Evolutionary conservation across 73 alveolate genomes (phyloP), one percentile per base, ranked within the genome.

Genomic region (Diophrys appendiculata): DNA sequence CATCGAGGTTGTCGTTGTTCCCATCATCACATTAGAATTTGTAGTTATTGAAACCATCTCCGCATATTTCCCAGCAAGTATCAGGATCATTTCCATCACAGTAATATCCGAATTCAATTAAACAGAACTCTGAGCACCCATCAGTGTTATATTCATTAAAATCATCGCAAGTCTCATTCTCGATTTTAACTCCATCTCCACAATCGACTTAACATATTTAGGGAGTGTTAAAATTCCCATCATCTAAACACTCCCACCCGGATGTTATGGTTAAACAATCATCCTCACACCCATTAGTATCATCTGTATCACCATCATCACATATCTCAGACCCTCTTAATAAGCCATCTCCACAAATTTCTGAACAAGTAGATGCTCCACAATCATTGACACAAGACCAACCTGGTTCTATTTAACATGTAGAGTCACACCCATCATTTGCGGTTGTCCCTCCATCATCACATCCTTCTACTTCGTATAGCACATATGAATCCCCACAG

Each of bases 341-440:
- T n/a, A n/a, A n/a, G n/a, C n/a, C n/a, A n/a, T n/a, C n/a, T n/a
- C n/a, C n/a, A n/a, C n/a, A n/a, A n/a, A n/a, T n/a, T n/a, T n/a
- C n/a, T n/a, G n/a, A n/a, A n/a, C n/a, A n/a, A n/a, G n/a, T 52
- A 22, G 13, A 3, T 24, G 78, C 68, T 1, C 0, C 0, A 11
- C 33, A 1, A 2, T 78, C 86, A 8, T 78, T 78, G 5, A 72
- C 18, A 54, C 86, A 77, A 1, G 29, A n/a, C 78, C 78, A 77
- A 1, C 86, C 86, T 23, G 71, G 64, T 11, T 54, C n/a, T n/a
- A n/a, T n/a, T n/a, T n/a, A n/a, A n/a, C n/a, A 78, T 1, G 68
- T 0, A 2, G 70, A 23, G 72, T 65, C 34, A 55, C 92, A 84
- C 23, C 92, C 92, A 84, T 84, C 93, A 0, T 69, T 68, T 33